These are phyloP conservation scores for Hyparrhenia diplandra DNA, from an alignment of 176 grass and related monocot genomes.

Conservation along the genomic window DNA sequence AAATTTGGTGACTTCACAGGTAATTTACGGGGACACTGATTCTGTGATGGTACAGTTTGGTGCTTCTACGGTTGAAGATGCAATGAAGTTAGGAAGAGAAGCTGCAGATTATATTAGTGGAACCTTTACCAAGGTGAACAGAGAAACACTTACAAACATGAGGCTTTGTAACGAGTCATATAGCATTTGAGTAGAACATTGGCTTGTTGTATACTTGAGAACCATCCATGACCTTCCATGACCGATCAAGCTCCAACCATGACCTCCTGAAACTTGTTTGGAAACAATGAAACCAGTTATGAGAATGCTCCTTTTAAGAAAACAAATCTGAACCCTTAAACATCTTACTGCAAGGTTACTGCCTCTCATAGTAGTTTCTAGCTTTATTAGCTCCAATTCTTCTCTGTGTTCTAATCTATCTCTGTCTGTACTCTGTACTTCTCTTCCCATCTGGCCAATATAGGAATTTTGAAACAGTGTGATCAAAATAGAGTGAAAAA, in stretches of 20 bases:
- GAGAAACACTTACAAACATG: neutral
- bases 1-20: slow-evolving; percentile 45
- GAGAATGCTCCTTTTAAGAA: neutral
- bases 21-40: slow-evolving; percentile 96
- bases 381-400: neutral
- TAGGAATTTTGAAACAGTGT: neutral
- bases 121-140: slow-evolving; percentile 92
- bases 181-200: neutral
- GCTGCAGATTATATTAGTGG: slow-evolving; percentile 81
- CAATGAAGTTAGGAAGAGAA: slow-evolving; percentile 99
- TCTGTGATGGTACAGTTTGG: slow-evolving; percentile 99
- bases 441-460: neutral
- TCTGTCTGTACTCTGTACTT: too few relatives aligned
- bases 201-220: neutral
- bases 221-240: neutral
- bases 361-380: neutral
- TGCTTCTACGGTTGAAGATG: slow-evolving; percentile 65
- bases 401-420: neutral
- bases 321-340: neutral
- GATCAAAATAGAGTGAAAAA: neutral
- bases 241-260: neutral
- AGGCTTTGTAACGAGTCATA: neutral
- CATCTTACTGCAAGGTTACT: neutral
- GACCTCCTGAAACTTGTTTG: neutral
- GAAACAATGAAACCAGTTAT: neutral